phyloP scores from a whole-genome alignment of 495 filamentous ascomycete genomes.

The Aspergillus homomorphus region DNA sequence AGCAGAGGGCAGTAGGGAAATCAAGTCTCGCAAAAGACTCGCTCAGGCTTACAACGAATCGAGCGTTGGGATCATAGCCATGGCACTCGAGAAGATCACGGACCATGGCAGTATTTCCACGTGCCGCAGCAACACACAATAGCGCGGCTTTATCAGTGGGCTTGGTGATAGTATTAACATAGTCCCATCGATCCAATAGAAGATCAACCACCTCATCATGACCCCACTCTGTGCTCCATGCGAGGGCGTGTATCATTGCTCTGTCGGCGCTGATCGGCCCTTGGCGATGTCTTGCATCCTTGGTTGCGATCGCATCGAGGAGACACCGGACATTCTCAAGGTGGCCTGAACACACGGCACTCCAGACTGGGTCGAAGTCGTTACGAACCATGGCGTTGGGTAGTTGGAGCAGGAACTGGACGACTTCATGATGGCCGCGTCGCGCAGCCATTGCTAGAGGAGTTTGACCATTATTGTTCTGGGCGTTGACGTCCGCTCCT shows the following conservation, averaged over 20 bases:
- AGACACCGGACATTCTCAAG: background rate
- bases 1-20: background rate
- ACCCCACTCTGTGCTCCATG: background rate
- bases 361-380: background rate
- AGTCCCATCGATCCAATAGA: background rate
- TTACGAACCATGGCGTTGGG: background rate
- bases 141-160: background rate
- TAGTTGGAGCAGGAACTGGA: constrained; percentile 15
- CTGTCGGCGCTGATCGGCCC: background rate
- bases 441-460: constrained; percentile 22
- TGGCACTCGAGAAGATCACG: background rate
- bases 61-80: background rate
- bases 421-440: constrained; percentile 17
- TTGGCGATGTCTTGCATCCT: background rate
- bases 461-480: constrained; percentile 20
- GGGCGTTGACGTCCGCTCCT: constrained; percentile 12
- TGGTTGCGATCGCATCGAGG: background rate
- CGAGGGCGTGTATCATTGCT: background rate
- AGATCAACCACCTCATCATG: background rate
- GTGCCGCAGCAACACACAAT: background rate
- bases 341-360: background rate
- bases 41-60: background rate
- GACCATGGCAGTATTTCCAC: background rate
- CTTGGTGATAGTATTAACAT: background rate
- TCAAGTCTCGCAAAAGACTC: background rate